These are phyloP conservation scores for Neurospora sp. DNA, from an alignment of 2,329 filamentous ascomycete species.

Conservation along the genomic window DNA sequence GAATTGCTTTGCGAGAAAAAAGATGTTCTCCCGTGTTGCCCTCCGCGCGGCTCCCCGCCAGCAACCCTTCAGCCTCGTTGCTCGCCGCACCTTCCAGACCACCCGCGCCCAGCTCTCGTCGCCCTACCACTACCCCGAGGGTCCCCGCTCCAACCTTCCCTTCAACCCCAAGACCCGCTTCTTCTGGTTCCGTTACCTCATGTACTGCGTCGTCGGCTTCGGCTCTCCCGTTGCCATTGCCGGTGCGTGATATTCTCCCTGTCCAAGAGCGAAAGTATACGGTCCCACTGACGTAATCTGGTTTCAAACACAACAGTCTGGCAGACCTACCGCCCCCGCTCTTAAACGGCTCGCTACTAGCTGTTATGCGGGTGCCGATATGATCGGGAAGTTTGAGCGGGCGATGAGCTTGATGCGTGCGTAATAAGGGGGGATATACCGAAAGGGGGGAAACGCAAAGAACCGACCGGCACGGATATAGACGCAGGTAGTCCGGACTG, in stretches of 20 bases:
- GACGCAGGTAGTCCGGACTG: neutral
- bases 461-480: neutral
- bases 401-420: neutral
- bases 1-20: neutral
- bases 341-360: conserved; percentile 19
- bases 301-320: conserved; percentile 30
- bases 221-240: conserved; percentile 54
- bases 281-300: conserved; percentile 2
- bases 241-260: conserved; percentile 33
- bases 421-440: neutral
- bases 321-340: conserved; percentile 36
- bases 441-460: neutral
- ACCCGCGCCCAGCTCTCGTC: conserved; percentile 75
- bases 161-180: conserved; percentile 90
- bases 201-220: conserved; percentile 51
- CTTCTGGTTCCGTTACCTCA: conserved; percentile 78
- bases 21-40: conserved; percentile 78
- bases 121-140: conserved; percentile 98
- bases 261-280: neutral
- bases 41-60: conserved; percentile 47
- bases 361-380: neutral
- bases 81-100: conserved; percentile 89
- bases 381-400: neutral
- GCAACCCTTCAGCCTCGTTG: conserved; percentile 37
- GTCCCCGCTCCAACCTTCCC: conserved; percentile 85